Evolutionary conservation across 345 rosid genomes (phyloP).

Genomic region (Acer negundo): DNA sequence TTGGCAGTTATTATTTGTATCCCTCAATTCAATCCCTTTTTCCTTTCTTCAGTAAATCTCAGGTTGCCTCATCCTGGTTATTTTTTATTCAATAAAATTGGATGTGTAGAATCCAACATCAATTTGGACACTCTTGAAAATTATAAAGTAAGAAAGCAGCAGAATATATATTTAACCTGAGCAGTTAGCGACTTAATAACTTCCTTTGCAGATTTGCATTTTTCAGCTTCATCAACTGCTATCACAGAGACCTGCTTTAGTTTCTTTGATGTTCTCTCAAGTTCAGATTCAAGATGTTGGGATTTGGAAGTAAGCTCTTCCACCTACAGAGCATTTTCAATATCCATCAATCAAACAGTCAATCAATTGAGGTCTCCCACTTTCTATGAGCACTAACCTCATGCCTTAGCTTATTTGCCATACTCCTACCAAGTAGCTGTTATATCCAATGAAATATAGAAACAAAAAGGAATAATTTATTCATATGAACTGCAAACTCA

Average conservation of each 20-base stretch:
- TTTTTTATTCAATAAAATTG: background rate
- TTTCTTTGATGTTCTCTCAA: conserved; percentile 59
- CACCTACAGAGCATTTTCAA: conserved; percentile 47
- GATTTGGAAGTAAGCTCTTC: conserved; percentile 64
- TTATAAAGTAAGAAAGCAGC: background rate
- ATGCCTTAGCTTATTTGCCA: background rate
- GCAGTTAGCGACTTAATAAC: conserved; percentile 70
- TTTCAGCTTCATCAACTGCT: conserved; percentile 86
- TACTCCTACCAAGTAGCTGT: background rate
- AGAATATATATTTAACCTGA: conserved; percentile 54
- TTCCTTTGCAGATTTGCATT: conserved; percentile 80
- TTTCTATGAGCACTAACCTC: background rate
- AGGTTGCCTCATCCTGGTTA: background rate
- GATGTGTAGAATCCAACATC: background rate
- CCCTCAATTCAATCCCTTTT: background rate
- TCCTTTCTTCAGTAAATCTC: background rate
- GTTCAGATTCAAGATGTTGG: conserved; percentile 70
- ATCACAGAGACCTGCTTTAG: conserved; percentile 68
- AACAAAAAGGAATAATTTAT: background rate
- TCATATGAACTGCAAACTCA: background rate
- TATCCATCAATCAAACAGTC: conserved; percentile 1
- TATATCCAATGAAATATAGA: background rate
- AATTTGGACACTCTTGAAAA: background rate
- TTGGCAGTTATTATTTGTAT: background rate
- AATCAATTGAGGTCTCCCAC: background rate